Conservation (phyloP, 306 rosid genomes). For the Vachellia collinsii region DNA sequence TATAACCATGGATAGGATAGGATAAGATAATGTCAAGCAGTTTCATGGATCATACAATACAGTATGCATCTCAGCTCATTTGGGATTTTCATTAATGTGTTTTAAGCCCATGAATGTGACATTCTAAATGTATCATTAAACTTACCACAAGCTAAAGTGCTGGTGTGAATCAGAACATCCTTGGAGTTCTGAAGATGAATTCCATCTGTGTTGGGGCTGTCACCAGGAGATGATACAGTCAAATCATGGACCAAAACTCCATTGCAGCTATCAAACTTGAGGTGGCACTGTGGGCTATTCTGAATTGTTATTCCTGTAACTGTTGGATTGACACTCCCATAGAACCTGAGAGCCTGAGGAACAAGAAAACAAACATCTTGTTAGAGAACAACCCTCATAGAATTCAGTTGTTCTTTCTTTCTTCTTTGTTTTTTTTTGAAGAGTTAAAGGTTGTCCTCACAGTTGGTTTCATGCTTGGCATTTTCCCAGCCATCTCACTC, state of each 20-base stretch:
- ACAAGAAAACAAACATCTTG: slow-evolving; percentile 12
- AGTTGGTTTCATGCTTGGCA: slow-evolving; percentile 23
- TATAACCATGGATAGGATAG: slow-evolving; percentile 1
- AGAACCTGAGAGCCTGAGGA: slow-evolving; percentile 21
- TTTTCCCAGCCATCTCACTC: slow-evolving; percentile 16
- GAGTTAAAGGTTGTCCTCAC: slow-evolving; percentile 5
- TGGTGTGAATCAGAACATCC: slow-evolving; percentile 18
- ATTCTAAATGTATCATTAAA: background rate
- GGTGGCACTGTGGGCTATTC: slow-evolving; percentile 17
- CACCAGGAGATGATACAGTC: slow-evolving; percentile 17
- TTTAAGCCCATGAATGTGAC: background rate
- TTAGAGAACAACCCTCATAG: background rate
- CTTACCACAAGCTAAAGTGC: slow-evolving; percentile 25
- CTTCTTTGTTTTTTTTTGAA: background rate
- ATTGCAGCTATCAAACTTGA: slow-evolving; percentile 25
- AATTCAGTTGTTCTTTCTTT: background rate
- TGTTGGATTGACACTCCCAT: slow-evolving; percentile 10
- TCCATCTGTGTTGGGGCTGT: slow-evolving; percentile 26
- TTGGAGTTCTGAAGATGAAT: slow-evolving; percentile 29
- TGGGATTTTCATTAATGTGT: background rate
- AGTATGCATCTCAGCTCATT: background rate
- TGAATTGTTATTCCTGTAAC: slow-evolving; percentile 29
- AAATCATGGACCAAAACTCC: slow-evolving; percentile 18
- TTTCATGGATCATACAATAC: background rate
- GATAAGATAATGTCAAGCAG: background rate